A percentile compares a stretch with the other conserved stretches of the same genome.
phyloP scores from a whole-genome alignment of 2,329 filamentous ascomycete genomes.

The Hymenoscyphus infarciens region DNA sequence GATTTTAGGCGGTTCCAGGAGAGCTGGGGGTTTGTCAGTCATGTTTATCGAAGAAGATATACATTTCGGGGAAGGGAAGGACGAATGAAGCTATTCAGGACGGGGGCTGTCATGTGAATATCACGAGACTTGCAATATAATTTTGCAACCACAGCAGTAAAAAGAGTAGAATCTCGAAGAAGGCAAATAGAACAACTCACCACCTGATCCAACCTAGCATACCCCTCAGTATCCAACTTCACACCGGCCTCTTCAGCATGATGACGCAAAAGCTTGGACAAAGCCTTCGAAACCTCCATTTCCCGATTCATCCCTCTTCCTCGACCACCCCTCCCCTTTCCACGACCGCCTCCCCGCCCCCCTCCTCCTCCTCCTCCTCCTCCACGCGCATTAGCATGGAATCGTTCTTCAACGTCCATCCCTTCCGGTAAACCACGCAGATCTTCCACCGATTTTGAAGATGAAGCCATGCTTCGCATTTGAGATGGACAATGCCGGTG shows the following conservation, averaged over 20 bases:
- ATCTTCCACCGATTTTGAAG: conserved; percentile 6
- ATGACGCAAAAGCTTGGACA: conserved; percentile 36
- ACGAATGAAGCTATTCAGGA: not conserved
- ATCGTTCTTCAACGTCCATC: conserved; percentile 9
- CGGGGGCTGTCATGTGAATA: conserved; percentile 1
- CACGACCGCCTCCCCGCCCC: conserved; percentile 10
- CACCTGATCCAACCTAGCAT: conserved; percentile 54
- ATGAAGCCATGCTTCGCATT: conserved; percentile 9
- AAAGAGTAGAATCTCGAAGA: no score
- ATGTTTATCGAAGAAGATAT: no score
- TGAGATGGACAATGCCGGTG: not conserved
- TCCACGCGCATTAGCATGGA: conserved; percentile 6
- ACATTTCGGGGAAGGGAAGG: no score
- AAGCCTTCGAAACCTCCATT: conserved; percentile 33
- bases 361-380: conserved; percentile 12
- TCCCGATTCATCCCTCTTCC: conserved; percentile 27
- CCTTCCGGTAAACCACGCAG: conserved; percentile 9
- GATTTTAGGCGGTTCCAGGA: conserved; percentile 51
- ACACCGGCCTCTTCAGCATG: conserved; percentile 50
- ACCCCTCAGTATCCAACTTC: conserved; percentile 56
- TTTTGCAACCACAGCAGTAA: no score
- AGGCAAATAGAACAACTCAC: no score
- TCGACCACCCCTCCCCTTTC: conserved; percentile 16
- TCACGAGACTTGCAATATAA: conserved; percentile 10
- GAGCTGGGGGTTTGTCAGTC: conserved; percentile 25